Evolutionary conservation across 2,329 filamentous ascomycete species (phyloP).

Genomic region (Colletotrichum noveboracense): DNA sequence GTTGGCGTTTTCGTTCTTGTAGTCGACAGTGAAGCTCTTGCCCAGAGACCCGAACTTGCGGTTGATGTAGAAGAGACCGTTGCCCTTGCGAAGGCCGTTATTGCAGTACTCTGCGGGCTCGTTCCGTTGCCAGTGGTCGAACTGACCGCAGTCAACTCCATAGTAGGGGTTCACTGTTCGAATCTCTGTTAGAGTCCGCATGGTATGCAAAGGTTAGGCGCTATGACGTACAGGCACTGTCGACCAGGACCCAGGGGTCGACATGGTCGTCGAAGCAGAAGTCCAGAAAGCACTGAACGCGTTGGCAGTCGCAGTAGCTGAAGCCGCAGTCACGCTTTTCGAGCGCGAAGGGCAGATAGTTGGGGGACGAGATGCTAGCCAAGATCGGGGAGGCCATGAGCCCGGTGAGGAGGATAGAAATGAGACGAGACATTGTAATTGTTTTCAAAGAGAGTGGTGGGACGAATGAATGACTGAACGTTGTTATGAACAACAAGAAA

Average conservation of each 20-base stretch:
- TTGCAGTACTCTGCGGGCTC: background rate
- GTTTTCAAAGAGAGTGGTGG: background rate
- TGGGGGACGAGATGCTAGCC: background rate
- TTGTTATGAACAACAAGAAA: background rate
- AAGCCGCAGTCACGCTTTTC: background rate
- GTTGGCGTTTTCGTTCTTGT: background rate
- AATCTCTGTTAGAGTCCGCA: background rate
- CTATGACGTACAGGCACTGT: background rate
- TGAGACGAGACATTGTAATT: background rate
- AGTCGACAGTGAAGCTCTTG: background rate
- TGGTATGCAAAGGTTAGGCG: fast-evolving
- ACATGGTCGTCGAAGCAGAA: slow-evolving; percentile 4
- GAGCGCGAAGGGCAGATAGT: background rate
- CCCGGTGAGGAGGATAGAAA: background rate
- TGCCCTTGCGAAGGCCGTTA: background rate
- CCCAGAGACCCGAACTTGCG: background rate
- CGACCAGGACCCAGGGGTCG: background rate
- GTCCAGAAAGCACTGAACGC: background rate
- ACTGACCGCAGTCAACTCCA: slow-evolving; percentile 6
- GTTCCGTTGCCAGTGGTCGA: background rate
- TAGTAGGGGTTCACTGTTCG: background rate
- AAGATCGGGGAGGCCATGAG: background rate
- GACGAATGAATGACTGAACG: background rate
- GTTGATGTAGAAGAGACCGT: background rate
- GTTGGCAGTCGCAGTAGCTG: background rate